A percentile compares a stretch with the other conserved stretches of the same genome.
Evolutionary conservation across 495 filamentous ascomycete species (phyloP).

Genomic region (Aspergillus baeticus): DNA sequence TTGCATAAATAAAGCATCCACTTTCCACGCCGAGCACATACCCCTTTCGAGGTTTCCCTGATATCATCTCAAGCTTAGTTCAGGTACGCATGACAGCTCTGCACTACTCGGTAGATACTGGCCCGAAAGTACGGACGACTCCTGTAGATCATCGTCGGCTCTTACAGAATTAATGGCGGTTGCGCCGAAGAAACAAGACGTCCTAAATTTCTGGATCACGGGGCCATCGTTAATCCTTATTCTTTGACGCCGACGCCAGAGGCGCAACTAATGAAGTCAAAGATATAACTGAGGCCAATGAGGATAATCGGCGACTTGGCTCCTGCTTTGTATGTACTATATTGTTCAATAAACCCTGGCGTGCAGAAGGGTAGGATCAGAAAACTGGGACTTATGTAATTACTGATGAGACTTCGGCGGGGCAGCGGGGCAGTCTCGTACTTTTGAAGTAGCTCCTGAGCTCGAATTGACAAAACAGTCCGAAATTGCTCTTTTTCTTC

Average conservation of each 20-base stretch:
- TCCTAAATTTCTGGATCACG: background rate
- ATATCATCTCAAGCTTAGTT: too few relatives aligned
- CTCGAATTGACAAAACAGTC: background rate
- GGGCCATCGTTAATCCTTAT: background rate
- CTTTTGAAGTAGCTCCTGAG: background rate
- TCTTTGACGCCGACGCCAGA: background rate
- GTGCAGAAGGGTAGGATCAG: too few relatives aligned
- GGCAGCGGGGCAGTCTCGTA: conserved; percentile 1
- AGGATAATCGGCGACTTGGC: background rate
- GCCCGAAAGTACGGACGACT: background rate
- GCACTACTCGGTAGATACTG: background rate
- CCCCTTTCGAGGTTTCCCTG: too few relatives aligned
- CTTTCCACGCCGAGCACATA: too few relatives aligned
- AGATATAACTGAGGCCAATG: background rate
- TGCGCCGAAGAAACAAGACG: background rate
- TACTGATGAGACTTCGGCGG: background rate
- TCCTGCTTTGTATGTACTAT: background rate
- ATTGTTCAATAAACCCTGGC: background rate
- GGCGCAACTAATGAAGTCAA: conserved; percentile 1
- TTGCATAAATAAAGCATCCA: too few relatives aligned
- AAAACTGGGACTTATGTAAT: background rate
- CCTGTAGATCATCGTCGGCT: background rate
- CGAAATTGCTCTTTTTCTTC: too few relatives aligned
- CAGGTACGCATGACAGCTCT: background rate
- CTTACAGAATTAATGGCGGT: background rate